Evolutionary conservation across 1,284 basidiomycete genomes (phyloP).

Genomic region (Melampsora occidentalis): DNA sequence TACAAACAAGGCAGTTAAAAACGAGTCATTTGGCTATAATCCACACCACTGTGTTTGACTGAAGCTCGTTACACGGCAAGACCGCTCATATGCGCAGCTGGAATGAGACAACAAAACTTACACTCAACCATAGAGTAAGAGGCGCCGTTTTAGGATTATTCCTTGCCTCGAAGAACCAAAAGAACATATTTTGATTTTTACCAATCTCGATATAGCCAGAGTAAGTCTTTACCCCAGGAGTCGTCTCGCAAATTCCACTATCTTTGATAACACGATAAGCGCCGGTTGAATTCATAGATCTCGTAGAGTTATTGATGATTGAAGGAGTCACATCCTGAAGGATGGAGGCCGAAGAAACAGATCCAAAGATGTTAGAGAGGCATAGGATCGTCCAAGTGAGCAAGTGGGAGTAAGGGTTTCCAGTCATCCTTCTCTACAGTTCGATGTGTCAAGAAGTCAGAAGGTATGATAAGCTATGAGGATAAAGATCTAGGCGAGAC

Average conservation of each 20-base stretch:
- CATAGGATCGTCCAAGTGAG: not conserved
- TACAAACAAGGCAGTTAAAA: conserved; percentile 29
- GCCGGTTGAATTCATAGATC: not conserved
- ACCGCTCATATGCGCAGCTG: not conserved
- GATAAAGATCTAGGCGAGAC: no score
- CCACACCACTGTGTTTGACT: no score
- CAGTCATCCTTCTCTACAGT: not conserved
- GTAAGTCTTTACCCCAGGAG: conserved; percentile 65
- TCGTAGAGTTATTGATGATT: not conserved
- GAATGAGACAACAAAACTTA: not conserved
- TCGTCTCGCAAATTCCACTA: conserved; percentile 71
- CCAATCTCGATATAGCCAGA: conserved; percentile 66
- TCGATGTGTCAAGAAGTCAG: not conserved
- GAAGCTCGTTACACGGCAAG: not conserved
- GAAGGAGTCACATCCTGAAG: not conserved
- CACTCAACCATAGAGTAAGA: conserved; percentile 62
- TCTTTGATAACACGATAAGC: conserved; percentile 50
- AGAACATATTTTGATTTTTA: conserved; percentile 62
- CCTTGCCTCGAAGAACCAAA: conserved; percentile 68
- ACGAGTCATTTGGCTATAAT: no score
- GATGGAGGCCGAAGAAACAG: not conserved
- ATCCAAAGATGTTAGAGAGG: not conserved
- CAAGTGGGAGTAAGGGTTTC: not conserved
- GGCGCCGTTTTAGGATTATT: conserved; percentile 62
- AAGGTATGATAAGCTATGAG: no score